These are phyloP conservation scores for Tubosaeta brunneosetosa DNA, from an alignment of 768 basidiomycete species.

Conservation along the genomic window DNA sequence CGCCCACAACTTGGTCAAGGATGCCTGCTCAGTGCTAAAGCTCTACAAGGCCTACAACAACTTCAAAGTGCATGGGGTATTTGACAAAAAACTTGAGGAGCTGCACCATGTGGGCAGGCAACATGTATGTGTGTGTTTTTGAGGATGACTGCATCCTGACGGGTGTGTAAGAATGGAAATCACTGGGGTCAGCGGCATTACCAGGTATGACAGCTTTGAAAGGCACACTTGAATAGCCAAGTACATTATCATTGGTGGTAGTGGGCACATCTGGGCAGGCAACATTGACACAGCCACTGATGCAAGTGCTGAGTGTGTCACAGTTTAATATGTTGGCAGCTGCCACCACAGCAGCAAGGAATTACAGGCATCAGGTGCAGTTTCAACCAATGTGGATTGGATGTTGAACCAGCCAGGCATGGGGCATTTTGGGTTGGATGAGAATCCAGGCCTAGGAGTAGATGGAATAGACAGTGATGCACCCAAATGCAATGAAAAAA, in stretches of 20 bases:
- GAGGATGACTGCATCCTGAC: not conserved
- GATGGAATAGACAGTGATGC: constrained; percentile 3
- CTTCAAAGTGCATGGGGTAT: constrained; percentile 68
- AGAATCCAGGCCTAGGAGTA: not conserved
- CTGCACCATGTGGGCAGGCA: constrained; percentile 73
- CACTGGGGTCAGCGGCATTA: constrained; percentile 30
- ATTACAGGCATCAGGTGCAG: constrained; percentile 17
- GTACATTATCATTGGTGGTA: not conserved
- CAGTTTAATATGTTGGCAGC: constrained; percentile 28
- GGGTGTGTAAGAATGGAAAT: constrained; percentile 48
- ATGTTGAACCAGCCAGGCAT: constrained; percentile 14
- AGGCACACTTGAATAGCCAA: not conserved
- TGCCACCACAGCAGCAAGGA: constrained; percentile 22
- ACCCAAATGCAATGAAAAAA: not conserved
- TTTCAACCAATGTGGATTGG: constrained; percentile 22
- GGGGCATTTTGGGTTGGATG: constrained; percentile 20
- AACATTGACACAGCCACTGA: not conserved
- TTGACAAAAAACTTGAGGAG: constrained; percentile 86
- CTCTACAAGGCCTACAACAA: constrained; percentile 79
- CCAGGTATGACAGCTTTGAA: not conserved
- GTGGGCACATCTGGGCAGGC: not conserved
- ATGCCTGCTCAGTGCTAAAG: constrained; percentile 80
- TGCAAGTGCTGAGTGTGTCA: constrained; percentile 10
- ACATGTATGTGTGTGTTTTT: constrained; percentile 46
- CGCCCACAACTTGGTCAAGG: constrained; percentile 98